Percentiles rank a stretch among this genome's conserved stretches.
Evolutionary conservation across 208 protist genomes (phyloP).

Genomic region (Trypanosoma congolense): DNA sequence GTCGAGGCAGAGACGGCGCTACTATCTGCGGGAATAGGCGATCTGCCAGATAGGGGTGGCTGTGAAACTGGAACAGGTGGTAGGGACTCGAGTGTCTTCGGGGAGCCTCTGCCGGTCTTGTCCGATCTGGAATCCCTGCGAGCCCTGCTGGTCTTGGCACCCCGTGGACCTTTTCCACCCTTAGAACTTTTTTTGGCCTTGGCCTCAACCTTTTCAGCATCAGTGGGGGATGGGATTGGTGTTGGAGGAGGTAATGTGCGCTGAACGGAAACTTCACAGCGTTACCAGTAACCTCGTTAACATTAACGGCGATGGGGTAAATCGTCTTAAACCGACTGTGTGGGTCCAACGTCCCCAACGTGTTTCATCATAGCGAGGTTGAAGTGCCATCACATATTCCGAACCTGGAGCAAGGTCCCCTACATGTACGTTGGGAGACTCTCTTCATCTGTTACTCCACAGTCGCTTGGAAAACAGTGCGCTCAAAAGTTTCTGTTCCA

Average conservation of each 20-base stretch:
- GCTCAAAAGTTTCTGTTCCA: constrained; percentile 25
- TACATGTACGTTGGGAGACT: constrained; percentile 40
- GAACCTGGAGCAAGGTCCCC: constrained; percentile 53
- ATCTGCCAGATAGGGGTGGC: neutral
- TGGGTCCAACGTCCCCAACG: constrained; percentile 80
- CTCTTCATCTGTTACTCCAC: constrained; percentile 21
- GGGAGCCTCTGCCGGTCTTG: neutral
- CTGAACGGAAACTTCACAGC: constrained; percentile 38
- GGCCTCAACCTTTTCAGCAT: neutral
- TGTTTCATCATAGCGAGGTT: constrained; percentile 76
- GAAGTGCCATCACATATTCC: constrained; percentile 80
- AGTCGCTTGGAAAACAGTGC: constrained; percentile 18
- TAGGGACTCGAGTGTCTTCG: neutral
- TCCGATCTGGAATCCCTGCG: neutral
- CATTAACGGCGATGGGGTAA: constrained; percentile 33
- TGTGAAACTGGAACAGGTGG: neutral
- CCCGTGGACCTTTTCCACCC: neutral
- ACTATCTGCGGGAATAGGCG: neutral
- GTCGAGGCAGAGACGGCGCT: neutral
- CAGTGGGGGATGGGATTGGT: neutral
- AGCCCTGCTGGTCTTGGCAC: neutral
- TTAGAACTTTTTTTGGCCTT: neutral
- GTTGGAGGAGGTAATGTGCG: constrained; percentile 9
- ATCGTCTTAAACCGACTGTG: constrained; percentile 62
- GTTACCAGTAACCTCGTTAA: constrained; percentile 28